phyloP scores from a whole-genome alignment of 495 filamentous ascomycete species.

The Penicillium diatomitis region DNA sequence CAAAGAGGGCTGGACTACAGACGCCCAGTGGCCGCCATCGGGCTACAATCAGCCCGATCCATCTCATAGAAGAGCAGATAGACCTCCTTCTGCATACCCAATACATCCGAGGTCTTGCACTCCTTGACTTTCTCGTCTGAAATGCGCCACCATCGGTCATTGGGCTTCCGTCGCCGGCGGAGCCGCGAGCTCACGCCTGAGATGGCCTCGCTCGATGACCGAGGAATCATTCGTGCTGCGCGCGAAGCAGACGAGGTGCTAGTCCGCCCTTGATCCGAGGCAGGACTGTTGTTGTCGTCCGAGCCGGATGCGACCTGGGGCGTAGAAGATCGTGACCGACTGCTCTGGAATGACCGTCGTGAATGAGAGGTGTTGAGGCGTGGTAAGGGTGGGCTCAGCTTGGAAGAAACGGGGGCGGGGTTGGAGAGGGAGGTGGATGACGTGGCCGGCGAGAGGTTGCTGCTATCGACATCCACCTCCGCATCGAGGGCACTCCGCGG shows the following conservation, averaged over 20 bases:
- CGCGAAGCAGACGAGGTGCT: slow-evolving; percentile 22
- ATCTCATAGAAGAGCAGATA: slow-evolving; percentile 95
- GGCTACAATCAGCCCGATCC: slow-evolving; percentile 35
- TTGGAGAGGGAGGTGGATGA: slow-evolving; percentile 37
- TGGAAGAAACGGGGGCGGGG: slow-evolving; percentile 15
- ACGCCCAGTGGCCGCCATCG: not conserved
- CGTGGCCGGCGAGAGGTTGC: slow-evolving; percentile 26
- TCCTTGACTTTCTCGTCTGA: slow-evolving; percentile 97
- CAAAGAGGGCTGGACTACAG: not conserved
- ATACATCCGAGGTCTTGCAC: slow-evolving; percentile 79
- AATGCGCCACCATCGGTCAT: slow-evolving; percentile 90
- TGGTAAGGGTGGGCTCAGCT: slow-evolving; percentile 23
- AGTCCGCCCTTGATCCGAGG: slow-evolving; percentile 17
- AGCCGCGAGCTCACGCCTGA: slow-evolving; percentile 22
- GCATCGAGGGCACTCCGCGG: slow-evolving; percentile 19
- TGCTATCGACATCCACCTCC: slow-evolving; percentile 16
- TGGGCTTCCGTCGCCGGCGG: slow-evolving; percentile 50
- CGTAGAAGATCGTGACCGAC: slow-evolving; percentile 21
- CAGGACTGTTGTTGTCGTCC: slow-evolving; percentile 22
- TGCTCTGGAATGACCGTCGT: slow-evolving; percentile 30
- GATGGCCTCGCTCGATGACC: slow-evolving; percentile 14
- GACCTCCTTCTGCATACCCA: slow-evolving; percentile 90
- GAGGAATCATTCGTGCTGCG: slow-evolving; percentile 17
- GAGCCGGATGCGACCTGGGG: slow-evolving; percentile 18
- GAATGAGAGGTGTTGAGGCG: slow-evolving; percentile 33